Evolutionary conservation across 1,139 yeast genomes (phyloP).

Genomic region (Geotrichum restrictum): DNA sequence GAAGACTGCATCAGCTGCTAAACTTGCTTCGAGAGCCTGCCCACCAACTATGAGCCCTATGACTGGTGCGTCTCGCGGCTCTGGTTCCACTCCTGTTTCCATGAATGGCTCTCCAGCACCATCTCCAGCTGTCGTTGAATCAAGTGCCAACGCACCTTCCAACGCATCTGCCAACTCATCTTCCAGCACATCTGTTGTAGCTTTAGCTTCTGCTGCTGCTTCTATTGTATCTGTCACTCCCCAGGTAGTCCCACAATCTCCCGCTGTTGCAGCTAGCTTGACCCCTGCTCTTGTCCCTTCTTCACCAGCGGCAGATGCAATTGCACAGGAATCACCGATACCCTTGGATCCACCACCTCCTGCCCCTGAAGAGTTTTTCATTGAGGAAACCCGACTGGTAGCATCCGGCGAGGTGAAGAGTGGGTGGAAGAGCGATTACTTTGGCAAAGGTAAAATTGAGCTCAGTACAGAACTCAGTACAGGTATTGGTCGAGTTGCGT

Average conservation of each 20-base stretch:
- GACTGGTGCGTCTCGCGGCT: not conserved
- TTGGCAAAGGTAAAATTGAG: constrained; percentile 71
- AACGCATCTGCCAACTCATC: too few species aligned
- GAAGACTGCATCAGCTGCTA: not conserved
- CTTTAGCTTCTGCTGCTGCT: too few species aligned
- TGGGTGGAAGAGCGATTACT: constrained; percentile 94
- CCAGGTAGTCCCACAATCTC: too few species aligned
- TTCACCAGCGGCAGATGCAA: constrained; percentile 1
- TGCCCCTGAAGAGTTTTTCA: constrained; percentile 34
- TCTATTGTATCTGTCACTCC: not conserved
- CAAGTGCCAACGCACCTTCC: too few species aligned
- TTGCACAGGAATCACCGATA: too few species aligned
- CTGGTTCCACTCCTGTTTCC: not conserved
- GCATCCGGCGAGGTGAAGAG: constrained; percentile 77
- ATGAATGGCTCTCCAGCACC: too few species aligned
- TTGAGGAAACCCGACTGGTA: constrained; percentile 70
- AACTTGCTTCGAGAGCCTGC: not conserved
- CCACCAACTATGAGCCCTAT: not conserved
- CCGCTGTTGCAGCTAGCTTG: not conserved
- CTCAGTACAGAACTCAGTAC: constrained; percentile 31
- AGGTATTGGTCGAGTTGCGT: constrained; percentile 56
- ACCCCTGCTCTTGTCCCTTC: not conserved
- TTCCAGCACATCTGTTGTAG: too few species aligned
- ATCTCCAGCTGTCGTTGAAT: too few species aligned
- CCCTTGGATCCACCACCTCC: constrained; percentile 24